phyloP scores from a whole-genome alignment of 805 yeast genomes.

The Yamadazyma paraphyllophila region DNA sequence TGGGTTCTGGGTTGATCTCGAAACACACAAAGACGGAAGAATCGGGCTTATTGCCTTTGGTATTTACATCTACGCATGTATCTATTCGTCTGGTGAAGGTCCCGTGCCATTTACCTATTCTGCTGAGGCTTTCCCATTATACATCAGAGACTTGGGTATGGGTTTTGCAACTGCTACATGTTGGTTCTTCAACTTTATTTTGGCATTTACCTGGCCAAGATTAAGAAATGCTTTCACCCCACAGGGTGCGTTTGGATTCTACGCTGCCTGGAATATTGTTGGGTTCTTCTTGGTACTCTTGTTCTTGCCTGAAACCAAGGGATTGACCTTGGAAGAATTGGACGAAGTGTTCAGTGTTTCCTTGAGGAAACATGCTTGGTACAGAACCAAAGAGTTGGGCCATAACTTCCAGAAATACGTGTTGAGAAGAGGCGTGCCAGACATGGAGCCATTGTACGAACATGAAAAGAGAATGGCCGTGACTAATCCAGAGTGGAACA shows the following conservation, averaged over 20 bases:
- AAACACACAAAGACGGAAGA: slow-evolving; percentile 45
- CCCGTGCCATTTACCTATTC: slow-evolving; percentile 89
- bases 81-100: slow-evolving; percentile 83
- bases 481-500: slow-evolving; percentile 61
- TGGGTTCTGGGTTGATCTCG: slow-evolving; percentile 65
- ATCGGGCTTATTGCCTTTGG: slow-evolving; percentile 70
- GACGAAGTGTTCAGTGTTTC: slow-evolving; percentile 71
- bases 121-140: slow-evolving; percentile 78
- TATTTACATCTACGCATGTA: slow-evolving; percentile 67
- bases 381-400: slow-evolving; percentile 30
- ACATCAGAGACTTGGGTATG: slow-evolving; percentile 78
- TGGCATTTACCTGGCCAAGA: slow-evolving; percentile 80
- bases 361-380: slow-evolving; percentile 50
- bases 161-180: slow-evolving; percentile 73
- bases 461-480: slow-evolving; percentile 57
- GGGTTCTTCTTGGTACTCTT: slow-evolving; percentile 71
- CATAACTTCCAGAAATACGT: slow-evolving; percentile 45
- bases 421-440: slow-evolving; percentile 43
- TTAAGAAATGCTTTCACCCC: slow-evolving; percentile 63
- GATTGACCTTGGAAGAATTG: slow-evolving; percentile 70
- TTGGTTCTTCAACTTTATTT: slow-evolving; percentile 70
- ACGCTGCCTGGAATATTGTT: slow-evolving; percentile 78
- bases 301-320: slow-evolving; percentile 66
- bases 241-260: slow-evolving; percentile 86
- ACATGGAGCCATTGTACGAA: slow-evolving; percentile 55